Evolutionary conservation across 2,329 filamentous ascomycete species (phyloP), one percentile per base, ranked within the genome.

Genomic region (Talaromyces amestolkiae): DNA sequence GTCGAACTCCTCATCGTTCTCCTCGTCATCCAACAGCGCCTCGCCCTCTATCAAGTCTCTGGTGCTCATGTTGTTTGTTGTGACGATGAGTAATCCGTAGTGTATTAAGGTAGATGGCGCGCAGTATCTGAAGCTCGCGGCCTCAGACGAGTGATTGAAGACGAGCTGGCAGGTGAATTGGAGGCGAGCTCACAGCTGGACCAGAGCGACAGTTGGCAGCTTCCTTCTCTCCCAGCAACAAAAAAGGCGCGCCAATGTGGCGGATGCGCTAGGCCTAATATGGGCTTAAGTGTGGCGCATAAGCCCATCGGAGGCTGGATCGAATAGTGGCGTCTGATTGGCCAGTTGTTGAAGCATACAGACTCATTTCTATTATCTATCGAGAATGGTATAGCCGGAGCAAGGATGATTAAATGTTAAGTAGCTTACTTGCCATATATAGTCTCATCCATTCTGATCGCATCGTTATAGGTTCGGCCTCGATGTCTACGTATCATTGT

Each of bases 1-100:
- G 72, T 92, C 90, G 68, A 90, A 90, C 10, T 90, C 92, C 72
- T 91, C 92, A 68, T 96, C 92, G 62, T 94, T 91, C 68, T 88
- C 86, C 65, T 95, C 91, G 75, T 93, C 93, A 75, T 93, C 93
- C 67, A 97, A 82, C 78, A 96, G 89, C 71, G 94, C 95, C 81
- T 93, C 89, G 69, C 88, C 89, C 71, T 94, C 89, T 73, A 99
- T 89, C 75, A 97, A 83, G 76, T 93, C 88, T 67, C 75, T 75
- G 65, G 79, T 74, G 77, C 86, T 86, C 86, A 91, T 88, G 49
- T n/a, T 67, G 65, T 41, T 37, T 54, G 64, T 43, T 27, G 53
- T 53, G 31, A 39, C 5, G 3, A 15, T 24, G 10, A 24, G 15
- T 2, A 6, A 3, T 15, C n/a, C n/a, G 2, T 24, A 0, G 10